Conservation (phyloP, 2,329 filamentous ascomycete species). For the Aureobasidium melanogenum region DNA sequence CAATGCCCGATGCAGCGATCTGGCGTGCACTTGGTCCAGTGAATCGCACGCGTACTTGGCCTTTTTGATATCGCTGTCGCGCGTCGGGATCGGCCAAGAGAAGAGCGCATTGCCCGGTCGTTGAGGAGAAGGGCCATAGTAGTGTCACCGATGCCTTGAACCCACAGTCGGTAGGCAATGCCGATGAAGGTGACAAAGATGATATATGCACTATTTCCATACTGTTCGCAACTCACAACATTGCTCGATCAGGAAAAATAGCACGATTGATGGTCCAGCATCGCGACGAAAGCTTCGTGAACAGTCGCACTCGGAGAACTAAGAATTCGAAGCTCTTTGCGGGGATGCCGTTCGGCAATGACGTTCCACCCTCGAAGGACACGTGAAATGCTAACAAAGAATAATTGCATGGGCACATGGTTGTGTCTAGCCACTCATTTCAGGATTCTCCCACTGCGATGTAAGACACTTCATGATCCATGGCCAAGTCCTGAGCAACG, state of each 20-base stretch:
- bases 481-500: not conserved
- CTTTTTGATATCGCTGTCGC: slow-evolving; percentile 63
- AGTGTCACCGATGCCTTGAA: slow-evolving; percentile 71
- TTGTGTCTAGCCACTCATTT: not conserved
- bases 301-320: not conserved
- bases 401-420: not conserved
- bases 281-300: not conserved
- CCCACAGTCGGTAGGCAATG: slow-evolving; percentile 17
- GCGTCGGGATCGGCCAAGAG: slow-evolving; percentile 80
- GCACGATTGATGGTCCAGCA: not conserved
- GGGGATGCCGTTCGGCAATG: not conserved
- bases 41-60: slow-evolving; percentile 75
- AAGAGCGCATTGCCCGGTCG: slow-evolving; percentile 64
- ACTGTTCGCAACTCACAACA: not conserved
- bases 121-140: slow-evolving; percentile 83
- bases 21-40: slow-evolving; percentile 60
- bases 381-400: not conserved
- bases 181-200: slow-evolving; percentile 18
- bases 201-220: slow-evolving; percentile 20
- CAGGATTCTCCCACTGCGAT: too few relatives aligned
- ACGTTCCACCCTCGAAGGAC: not conserved
- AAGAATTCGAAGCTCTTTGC: not conserved
- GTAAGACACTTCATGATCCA: not conserved
- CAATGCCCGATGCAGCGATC: slow-evolving; percentile 57
- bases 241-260: not conserved